Conservation (phyloP, 164 flowering plant genomes). For the Malania oleifera region DNA sequence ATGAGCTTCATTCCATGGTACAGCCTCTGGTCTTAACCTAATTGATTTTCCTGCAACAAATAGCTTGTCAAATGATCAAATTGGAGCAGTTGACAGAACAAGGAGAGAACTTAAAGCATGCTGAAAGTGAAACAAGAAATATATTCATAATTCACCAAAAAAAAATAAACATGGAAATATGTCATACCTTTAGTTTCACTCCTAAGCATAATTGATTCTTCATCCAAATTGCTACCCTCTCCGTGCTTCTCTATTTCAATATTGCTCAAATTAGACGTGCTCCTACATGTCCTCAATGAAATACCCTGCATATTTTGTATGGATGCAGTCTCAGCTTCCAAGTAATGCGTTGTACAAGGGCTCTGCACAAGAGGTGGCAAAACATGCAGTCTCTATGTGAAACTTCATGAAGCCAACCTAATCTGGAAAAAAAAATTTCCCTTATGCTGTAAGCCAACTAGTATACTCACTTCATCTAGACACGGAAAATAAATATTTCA, state of each 20-base stretch:
- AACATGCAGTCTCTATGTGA: constrained; percentile 18
- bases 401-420: constrained; percentile 18
- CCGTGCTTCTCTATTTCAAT: constrained; percentile 1
- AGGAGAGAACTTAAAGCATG: neutral
- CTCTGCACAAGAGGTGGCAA: constrained; percentile 31
- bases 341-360: constrained; percentile 27
- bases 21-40: constrained; percentile 10
- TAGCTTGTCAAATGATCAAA: constrained; percentile 5
- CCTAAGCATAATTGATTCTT: neutral
- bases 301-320: constrained; percentile 26
- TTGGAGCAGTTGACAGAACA: too few relatives aligned
- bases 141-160: too few relatives aligned
- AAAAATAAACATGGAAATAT: too few relatives aligned
- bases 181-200: constrained; percentile 16
- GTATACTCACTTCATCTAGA: neutral
- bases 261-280: constrained; percentile 9
- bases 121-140: neutral
- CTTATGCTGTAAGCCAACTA: neutral
- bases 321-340: constrained; percentile 28
- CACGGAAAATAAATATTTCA: neutral
- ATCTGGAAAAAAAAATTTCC: constrained; percentile 7
- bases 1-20: constrained; percentile 4
- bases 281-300: constrained; percentile 15
- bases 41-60: constrained; percentile 16
- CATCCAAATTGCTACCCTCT: constrained; percentile 4